Base-by-base conservation (phyloP, 163 green algal species). In the Chlorella variabilis region DNA sequence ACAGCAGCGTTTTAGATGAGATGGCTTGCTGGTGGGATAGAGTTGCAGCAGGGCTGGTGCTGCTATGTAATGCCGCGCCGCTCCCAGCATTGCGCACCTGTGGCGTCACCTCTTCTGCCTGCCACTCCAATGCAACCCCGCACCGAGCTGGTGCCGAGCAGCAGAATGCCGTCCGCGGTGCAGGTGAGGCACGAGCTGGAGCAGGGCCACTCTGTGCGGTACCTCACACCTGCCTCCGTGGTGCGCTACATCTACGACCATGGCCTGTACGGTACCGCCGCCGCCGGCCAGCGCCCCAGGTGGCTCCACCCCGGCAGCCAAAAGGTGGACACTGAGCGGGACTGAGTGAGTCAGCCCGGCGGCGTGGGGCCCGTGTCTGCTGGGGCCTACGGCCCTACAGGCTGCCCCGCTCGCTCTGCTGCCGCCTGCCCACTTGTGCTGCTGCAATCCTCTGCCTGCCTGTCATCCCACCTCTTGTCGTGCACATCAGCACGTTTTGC, bases 161-260 rank as follows among this genome's bases (percentile, higher is more conserved):
- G n/a, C n/a, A n/a, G n/a, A 54, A 15, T 3, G 31, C 8, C 7
- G 31, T 29, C 23, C 20, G 17, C 54, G 8, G 58, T 11, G 58
- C 77, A 71, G 56, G 84, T 96, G 31, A 80, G 93, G 45, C 34
- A 85, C 31, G 73, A 91, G 74, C 59, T 95, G 49, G 66, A 77
- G 66, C 83, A 89, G 71, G 89, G 86, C 9, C 83, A 88, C 18
- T 84, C 87, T 2, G 85, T 96, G 33, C 86, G 82, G n/a, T 93
- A 93, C 75, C 81, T 97, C 33, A 84, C 93, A 63, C 85, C 90
- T 29, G 80, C 91, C 18, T 49, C 61, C 6, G 94, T 97, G 9
- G 51, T 91, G 9, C 67, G 70, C 2, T 96, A 97, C 83, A 94
- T 97, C 25, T 66, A 84, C 23, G 7, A 82, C 25, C 82, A 94